Percentiles rank a stretch among this genome's conserved stretches.
Conservation (phyloP, 306 rosid species). For the Citrullus mucosospermus region DNA sequence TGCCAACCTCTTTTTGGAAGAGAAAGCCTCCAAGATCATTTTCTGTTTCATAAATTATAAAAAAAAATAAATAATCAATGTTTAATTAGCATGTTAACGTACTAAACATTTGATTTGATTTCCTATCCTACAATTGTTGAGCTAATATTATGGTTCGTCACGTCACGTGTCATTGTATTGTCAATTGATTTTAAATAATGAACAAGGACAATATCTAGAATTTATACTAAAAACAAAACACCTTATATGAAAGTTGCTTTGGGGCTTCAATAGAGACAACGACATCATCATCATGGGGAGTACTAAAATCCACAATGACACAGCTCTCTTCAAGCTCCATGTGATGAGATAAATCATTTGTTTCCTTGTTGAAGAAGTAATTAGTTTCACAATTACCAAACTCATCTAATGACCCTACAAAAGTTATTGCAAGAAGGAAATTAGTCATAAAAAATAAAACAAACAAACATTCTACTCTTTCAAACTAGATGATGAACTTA, state of each 20-base stretch:
- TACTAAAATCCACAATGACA: conserved; percentile 37
- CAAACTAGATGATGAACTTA: too few species aligned
- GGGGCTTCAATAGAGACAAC: conserved; percentile 24
- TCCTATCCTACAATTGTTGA: neutral
- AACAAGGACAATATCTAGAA: too few species aligned
- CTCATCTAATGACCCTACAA: conserved; percentile 22
- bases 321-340: conserved; percentile 32
- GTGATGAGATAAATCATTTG: conserved; percentile 35
- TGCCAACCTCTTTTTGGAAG: conserved; percentile 46
- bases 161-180: too few species aligned
- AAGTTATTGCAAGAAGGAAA: neutral
- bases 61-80: neutral
- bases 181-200: too few species aligned
- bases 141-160: too few species aligned
- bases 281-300: conserved; percentile 22
- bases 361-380: conserved; percentile 23
- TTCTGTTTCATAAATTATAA: conserved; percentile 17
- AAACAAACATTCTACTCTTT: too few species aligned
- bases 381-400: conserved; percentile 2
- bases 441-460: neutral
- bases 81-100: neutral
- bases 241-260: conserved; percentile 65
- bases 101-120: neutral
- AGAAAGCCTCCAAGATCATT: conserved; percentile 47
- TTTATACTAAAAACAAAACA: neutral